phyloP scores from a whole-genome alignment of 331 rosid genomes.

The Malus hybrid region DNA sequence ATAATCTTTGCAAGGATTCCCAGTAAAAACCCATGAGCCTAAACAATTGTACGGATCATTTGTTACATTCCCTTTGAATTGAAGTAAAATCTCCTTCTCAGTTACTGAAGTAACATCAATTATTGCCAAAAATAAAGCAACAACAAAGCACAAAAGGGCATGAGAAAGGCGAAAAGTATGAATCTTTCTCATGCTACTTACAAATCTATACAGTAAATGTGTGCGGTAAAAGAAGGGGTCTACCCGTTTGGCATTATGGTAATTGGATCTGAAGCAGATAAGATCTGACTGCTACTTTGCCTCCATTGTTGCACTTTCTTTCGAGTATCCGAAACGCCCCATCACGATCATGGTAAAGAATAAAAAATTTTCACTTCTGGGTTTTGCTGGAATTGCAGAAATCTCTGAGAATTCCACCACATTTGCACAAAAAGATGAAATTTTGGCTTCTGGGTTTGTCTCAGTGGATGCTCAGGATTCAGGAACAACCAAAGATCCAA shows the following conservation, averaged over 20 bases:
- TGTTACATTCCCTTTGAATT: conserved; percentile 68
- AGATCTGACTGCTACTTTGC: conserved; percentile 31
- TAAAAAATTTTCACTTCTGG: conserved; percentile 28
- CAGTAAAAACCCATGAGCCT: conserved; percentile 56
- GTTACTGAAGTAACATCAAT: conserved; percentile 35
- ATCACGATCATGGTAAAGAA: conserved; percentile 26
- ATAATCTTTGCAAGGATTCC: conserved; percentile 63
- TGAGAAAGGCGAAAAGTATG: conserved; percentile 48
- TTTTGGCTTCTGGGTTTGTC: conserved; percentile 10
- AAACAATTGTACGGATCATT: conserved; percentile 58
- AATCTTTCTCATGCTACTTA: conserved; percentile 74
- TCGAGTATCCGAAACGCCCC: conserved; percentile 18
- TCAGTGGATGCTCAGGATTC: neutral
- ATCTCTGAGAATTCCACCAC: conserved; percentile 11
- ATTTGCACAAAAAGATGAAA: conserved; percentile 10
- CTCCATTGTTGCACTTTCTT: conserved; percentile 11
- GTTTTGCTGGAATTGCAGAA: conserved; percentile 20
- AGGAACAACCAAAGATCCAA: conserved; percentile 6
- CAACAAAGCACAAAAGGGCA: conserved; percentile 53
- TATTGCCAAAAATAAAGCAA: conserved; percentile 37
- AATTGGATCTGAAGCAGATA: conserved; percentile 24
- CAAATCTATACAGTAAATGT: conserved; percentile 5
- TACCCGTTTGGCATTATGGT: conserved; percentile 63
- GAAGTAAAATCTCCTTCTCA: conserved; percentile 84
- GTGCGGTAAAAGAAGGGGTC: conserved; percentile 16